Evolutionary conservation across 495 filamentous ascomycete species (phyloP), one percentile per base, ranked within the genome.

Genomic region (Bathelium albidoporum): DNA sequence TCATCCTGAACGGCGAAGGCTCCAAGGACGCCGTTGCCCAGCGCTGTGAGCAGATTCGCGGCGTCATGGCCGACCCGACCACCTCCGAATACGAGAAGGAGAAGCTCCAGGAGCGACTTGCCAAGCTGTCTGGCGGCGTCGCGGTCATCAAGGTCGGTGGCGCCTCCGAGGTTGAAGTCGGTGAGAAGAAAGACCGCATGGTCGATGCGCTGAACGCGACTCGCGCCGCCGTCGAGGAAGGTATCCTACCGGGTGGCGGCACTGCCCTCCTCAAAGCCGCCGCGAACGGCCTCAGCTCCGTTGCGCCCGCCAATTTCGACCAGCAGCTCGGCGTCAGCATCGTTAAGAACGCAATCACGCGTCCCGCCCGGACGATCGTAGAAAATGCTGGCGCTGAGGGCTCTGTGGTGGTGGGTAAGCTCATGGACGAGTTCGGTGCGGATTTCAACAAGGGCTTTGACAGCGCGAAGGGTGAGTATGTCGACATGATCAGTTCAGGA

Each of bases 41-140:
- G 81, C 89, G 94, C 72, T 97, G 93, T 79, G 94, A 98, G 79
- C 94, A 97, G 80, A 98, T 98, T 80, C 93, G 94, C 71, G 91
- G 91, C 67, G 91, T 96, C 77, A 96, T 97, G 86, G 81, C 78
- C 66, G 94, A 97, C 81, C 86, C 94, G 32, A 84, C 82, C 65
- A 97, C 94, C 65, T 95, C 91, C 65, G 95, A 97, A 71, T 97
- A 98, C 79, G 94, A 98, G 84, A 97, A 96, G 83, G 94, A 98
- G 87, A 98, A 98, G 85, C 89, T 98, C 62, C 94, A 97, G 78
- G 94, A 98, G 81, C 94, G 94, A 80, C 89, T 97, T 59, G 94
- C 94, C 69, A 98, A 98, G 87, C 90, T 98, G 68, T 97, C 94
- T 55, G 94, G 94, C 62, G 94, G 94, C 84, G 94, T 98, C 72